Conservation (phyloP, 257 asterid genomes). For the Thymus mandschuricus region DNA sequence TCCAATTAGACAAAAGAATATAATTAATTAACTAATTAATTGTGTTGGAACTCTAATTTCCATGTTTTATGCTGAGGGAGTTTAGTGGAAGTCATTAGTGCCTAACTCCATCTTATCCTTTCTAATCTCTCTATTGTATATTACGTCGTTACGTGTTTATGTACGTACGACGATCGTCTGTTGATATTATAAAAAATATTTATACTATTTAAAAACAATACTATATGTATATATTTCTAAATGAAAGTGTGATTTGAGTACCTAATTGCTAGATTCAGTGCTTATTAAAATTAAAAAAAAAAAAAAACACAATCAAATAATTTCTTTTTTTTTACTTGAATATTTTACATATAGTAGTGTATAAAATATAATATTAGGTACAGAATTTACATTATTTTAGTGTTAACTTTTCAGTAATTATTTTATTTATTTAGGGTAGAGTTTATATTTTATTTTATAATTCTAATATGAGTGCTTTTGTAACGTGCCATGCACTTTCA, state of each 20-base stretch:
- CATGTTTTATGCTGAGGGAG: constrained; percentile 24
- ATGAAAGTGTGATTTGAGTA: neutral
- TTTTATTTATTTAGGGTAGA: neutral
- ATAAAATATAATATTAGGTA: too few relatives aligned
- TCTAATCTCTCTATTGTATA: neutral
- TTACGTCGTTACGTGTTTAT: too few relatives aligned
- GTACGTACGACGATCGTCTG: too few relatives aligned
- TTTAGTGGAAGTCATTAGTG: constrained; percentile 28
- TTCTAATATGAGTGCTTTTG: neutral
- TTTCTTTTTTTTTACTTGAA: too few relatives aligned
- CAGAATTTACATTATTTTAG: neutral
- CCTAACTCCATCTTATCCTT: constrained; percentile 22
- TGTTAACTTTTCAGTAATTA: neutral
- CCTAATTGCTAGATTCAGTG: neutral
- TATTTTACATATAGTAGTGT: too few relatives aligned
- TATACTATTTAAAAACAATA: too few relatives aligned
- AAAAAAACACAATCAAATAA: too few relatives aligned
- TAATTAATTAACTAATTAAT: too few relatives aligned
- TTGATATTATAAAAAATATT: too few relatives aligned
- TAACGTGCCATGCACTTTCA: constrained; percentile 36
- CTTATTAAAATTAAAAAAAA: too few relatives aligned
- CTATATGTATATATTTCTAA: neutral
- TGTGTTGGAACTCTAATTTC: constrained; percentile 32
- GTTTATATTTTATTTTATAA: neutral
- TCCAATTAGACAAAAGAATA: constrained; percentile 5